phyloP scores from a whole-genome alignment of 495 filamentous ascomycete genomes.

The Hypoxylon perforatum region DNA sequence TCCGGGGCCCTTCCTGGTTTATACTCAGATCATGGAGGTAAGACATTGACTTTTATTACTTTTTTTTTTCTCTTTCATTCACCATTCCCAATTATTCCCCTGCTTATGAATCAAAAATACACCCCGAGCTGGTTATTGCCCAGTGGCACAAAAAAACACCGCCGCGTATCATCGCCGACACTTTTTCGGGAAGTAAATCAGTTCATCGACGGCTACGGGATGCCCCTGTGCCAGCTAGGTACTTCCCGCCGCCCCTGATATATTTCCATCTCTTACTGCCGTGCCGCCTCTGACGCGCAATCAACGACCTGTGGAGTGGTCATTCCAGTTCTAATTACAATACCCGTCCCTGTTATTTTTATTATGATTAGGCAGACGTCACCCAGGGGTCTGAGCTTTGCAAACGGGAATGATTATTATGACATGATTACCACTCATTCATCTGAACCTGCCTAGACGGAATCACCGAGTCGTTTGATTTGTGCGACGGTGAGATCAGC shows the following conservation, averaged over 20 bases:
- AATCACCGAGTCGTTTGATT: constrained; percentile 40
- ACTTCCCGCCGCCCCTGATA: not conserved
- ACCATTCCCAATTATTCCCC: constrained; percentile 18
- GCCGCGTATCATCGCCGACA: constrained; percentile 38
- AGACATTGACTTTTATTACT: constrained; percentile 38
- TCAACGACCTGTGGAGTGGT: constrained; percentile 19
- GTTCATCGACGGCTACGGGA: constrained; percentile 20
- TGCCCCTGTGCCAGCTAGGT: constrained; percentile 17
- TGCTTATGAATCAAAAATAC: constrained; percentile 36
- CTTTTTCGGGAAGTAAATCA: constrained; percentile 26
- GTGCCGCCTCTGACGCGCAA: constrained; percentile 30
- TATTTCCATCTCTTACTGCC: constrained; percentile 9
- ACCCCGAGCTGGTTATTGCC: constrained; percentile 29
- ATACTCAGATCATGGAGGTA: constrained; percentile 38
- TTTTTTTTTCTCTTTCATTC: constrained; percentile 14
- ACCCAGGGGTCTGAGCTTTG: constrained; percentile 4
- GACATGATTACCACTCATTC: constrained; percentile 35
- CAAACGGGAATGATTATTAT: constrained; percentile 37
- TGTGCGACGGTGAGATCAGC: constrained; percentile 48
- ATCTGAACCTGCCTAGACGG: constrained; percentile 18
- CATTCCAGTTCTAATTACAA: constrained; percentile 24
- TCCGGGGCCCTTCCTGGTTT: constrained; percentile 19
- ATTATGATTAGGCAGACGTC: constrained; percentile 34
- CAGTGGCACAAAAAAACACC: constrained; percentile 38
- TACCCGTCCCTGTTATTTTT: constrained; percentile 30